Percentiles rank a stretch among this genome's conserved stretches.
These are phyloP conservation scores for Zygosaccharomyces rouxii DNA, from an alignment of 805 yeast species.

Conservation along the genomic window DNA sequence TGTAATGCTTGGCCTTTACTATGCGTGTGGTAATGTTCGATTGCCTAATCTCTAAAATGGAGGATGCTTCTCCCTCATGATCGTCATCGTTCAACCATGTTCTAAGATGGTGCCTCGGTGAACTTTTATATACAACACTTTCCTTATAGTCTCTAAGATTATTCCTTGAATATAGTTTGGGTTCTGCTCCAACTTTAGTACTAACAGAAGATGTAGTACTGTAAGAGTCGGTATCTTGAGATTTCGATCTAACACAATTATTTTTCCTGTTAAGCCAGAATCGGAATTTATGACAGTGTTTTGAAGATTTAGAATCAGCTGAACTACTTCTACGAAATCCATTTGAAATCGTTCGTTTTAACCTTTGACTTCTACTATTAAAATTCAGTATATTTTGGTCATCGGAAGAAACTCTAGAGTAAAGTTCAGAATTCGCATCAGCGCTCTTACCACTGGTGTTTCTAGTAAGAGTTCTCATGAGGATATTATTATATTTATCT, in stretches of 20 bases:
- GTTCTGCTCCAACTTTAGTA: background rate
- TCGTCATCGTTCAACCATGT: conserved; percentile 8
- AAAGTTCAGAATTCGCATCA: background rate
- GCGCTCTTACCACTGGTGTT: background rate
- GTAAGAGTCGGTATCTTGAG: background rate
- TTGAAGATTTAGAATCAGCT: background rate
- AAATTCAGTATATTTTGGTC: background rate
- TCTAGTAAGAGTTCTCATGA: background rate
- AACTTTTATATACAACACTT: background rate
- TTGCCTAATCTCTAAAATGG: conserved; percentile 9
- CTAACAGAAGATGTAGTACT: conserved; percentile 2
- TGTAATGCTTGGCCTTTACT: conserved; percentile 13
- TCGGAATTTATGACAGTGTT: background rate
- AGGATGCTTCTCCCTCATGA: conserved; percentile 4
- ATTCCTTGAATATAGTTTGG: background rate
- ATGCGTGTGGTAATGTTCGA: conserved; percentile 15
- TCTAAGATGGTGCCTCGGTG: conserved; percentile 5
- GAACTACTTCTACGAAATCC: background rate
- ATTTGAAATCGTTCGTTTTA: background rate
- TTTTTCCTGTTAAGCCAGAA: conserved; percentile 1
- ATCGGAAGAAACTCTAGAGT: background rate
- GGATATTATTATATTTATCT: background rate
- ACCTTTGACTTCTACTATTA: background rate
- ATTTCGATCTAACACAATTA: background rate
- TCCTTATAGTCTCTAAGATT: background rate